phyloP scores from a whole-genome alignment of 2,329 filamentous ascomycete species.

The Pyrenochaeta sp. region DNA sequence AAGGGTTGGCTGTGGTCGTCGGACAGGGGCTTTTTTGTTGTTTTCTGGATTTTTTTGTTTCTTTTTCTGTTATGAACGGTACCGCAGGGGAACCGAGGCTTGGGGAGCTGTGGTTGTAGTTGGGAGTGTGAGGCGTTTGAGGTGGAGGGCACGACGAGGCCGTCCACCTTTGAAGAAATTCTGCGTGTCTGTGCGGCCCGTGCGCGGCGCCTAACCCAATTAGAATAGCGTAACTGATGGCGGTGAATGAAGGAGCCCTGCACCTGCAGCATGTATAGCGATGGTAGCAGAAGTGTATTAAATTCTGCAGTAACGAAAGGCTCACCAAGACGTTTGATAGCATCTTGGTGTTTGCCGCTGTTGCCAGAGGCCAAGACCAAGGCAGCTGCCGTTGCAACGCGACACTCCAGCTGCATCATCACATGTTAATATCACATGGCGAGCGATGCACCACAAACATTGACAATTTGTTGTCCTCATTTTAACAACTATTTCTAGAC shows the following conservation, averaged over 20 bases:
- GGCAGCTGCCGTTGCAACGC: conserved; percentile 6
- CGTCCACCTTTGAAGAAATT: conserved; percentile 35
- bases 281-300: not conserved
- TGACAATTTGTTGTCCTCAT: not conserved
- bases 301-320: not conserved
- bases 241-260: conserved; percentile 34
- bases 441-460: not conserved
- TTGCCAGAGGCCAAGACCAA: not conserved
- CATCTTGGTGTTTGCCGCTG: not conserved
- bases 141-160: conserved; percentile 24
- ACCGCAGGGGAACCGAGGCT: conserved; percentile 42
- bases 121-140: conserved; percentile 34
- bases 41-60: conserved; percentile 52
- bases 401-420: not conserved
- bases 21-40: conserved; percentile 41
- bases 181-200: conserved; percentile 31
- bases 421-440: not conserved
- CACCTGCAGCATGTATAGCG: conserved; percentile 7
- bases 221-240: conserved; percentile 20
- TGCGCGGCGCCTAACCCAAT: conserved; percentile 24
- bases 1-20: conserved; percentile 40
- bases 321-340: not conserved
- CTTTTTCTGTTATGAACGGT: conserved; percentile 49
- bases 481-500: conserved; percentile 12
- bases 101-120: conserved; percentile 36